Evolutionary conservation across 306 rosid genomes (phyloP).

Genomic region (Mucuna pruriens): DNA sequence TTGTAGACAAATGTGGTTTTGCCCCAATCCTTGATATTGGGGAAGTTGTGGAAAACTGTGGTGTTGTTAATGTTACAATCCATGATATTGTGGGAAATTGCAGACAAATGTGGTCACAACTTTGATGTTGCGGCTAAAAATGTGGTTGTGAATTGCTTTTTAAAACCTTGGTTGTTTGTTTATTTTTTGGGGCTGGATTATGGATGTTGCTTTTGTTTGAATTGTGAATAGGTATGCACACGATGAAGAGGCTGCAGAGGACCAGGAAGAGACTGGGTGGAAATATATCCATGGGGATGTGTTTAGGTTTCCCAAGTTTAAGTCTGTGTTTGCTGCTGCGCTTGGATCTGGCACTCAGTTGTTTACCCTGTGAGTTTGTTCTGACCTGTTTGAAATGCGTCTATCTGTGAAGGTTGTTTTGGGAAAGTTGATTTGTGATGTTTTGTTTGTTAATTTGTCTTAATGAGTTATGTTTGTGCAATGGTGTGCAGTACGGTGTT

Average conservation of each 20-base stretch:
- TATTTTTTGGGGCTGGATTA: constrained; percentile 12
- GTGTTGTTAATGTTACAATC: neutral
- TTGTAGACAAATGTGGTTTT: neutral
- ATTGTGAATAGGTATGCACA: constrained; percentile 54
- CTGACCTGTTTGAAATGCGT: constrained; percentile 3
- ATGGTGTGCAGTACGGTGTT: constrained; percentile 69
- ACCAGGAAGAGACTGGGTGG: constrained; percentile 72
- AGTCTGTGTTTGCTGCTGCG: constrained; percentile 60
- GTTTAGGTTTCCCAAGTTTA: constrained; percentile 59
- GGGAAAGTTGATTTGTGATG: neutral
- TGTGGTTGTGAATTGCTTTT: neutral
- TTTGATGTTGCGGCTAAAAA: neutral
- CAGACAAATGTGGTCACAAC: neutral
- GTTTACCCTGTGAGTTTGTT: constrained; percentile 58
- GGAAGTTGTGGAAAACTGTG: neutral
- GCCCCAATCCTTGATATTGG: neutral
- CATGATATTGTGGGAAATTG: neutral
- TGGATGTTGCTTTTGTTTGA: constrained; percentile 24
- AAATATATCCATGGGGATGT: constrained; percentile 68
- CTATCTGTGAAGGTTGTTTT: neutral
- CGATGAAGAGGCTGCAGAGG: constrained; percentile 61
- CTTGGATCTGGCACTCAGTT: constrained; percentile 69
- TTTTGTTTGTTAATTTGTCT: neutral
- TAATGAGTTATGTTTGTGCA: constrained; percentile 5
- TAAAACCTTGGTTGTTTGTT: neutral